Evolutionary conservation across 352 stramenopile genomes (phyloP).

Genomic region (Phytophthora megakarya): DNA sequence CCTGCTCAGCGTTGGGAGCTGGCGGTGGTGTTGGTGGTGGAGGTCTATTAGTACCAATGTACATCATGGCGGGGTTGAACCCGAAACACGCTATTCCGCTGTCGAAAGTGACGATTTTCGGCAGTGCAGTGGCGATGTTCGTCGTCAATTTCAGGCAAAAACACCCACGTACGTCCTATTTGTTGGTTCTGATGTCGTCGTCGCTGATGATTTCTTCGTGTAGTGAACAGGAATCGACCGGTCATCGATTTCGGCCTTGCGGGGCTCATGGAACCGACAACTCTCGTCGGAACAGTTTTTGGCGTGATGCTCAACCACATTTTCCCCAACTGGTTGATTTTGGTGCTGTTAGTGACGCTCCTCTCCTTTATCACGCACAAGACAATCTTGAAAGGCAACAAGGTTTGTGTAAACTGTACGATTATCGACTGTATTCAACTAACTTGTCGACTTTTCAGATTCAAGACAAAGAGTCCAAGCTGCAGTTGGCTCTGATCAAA

Average conservation of each 20-base stretch:
- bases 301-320: slow-evolving; percentile 81
- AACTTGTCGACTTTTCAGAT: slow-evolving; percentile 32
- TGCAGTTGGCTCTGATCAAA: slow-evolving; percentile 48
- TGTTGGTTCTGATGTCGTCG: not conserved
- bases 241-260: slow-evolving; percentile 97
- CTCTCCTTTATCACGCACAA: slow-evolving; percentile 72
- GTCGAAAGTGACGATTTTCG: slow-evolving; percentile 97
- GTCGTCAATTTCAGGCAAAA: slow-evolving; percentile 92
- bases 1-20: slow-evolving; percentile 87
- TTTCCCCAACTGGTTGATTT: slow-evolving; percentile 81
- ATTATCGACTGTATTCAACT: not conserved
- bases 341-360: slow-evolving; percentile 66
- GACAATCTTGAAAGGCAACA: slow-evolving; percentile 66
- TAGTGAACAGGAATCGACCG: slow-evolving; percentile 83
- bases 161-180: slow-evolving; percentile 76
- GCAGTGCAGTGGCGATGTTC: slow-evolving; percentile 94
- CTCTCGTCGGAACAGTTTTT: slow-evolving; percentile 71
- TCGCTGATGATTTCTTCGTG: not conserved
- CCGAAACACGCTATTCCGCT: slow-evolving; percentile 97
- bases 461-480: slow-evolving; percentile 53
- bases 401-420: slow-evolving; percentile 31
- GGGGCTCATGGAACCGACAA: slow-evolving; percentile 96
- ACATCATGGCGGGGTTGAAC: slow-evolving; percentile 92
- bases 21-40: slow-evolving; percentile 92
- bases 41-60: slow-evolving; percentile 96